phyloP scores from a whole-genome alignment of 192 early-diverging fungal genomes.

The Backusella circina region DNA sequence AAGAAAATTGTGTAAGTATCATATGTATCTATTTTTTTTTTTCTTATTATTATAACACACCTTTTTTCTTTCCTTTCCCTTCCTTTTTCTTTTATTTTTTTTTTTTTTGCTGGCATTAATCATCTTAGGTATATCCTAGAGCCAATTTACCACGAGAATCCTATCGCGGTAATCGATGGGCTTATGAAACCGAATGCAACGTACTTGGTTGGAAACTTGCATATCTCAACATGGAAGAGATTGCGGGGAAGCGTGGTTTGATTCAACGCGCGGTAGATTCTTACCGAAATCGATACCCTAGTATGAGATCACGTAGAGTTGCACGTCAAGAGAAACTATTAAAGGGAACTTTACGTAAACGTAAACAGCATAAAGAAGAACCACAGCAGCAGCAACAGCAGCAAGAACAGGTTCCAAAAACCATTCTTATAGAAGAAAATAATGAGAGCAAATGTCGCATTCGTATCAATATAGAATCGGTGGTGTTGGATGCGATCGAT shows the following conservation, averaged over 20 bases:
- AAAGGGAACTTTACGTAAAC: conserved; percentile 51
- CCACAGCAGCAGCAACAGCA: neutral
- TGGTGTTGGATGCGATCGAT: conserved; percentile 37
- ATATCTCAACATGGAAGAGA: conserved; percentile 64
- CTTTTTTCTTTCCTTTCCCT: neutral
- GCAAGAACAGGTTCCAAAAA: conserved; percentile 12
- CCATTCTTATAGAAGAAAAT: conserved; percentile 12
- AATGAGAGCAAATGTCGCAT: conserved; percentile 30
- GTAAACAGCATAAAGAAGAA: conserved; percentile 17
- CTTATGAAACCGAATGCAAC: conserved; percentile 85
- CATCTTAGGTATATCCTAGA: conserved; percentile 58
- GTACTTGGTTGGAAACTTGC: conserved; percentile 79
- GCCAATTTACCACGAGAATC: conserved; percentile 58
- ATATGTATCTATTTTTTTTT: neutral
- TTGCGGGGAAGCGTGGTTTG: conserved; percentile 72
- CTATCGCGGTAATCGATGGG: conserved; percentile 83
- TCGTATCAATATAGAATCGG: conserved; percentile 45
- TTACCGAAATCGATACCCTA: conserved; percentile 66
- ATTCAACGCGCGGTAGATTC: conserved; percentile 84
- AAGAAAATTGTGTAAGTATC: conserved; percentile 30
- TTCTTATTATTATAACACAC: neutral
- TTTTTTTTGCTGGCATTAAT: neutral
- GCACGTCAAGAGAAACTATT: conserved; percentile 68
- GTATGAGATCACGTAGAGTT: conserved; percentile 69
- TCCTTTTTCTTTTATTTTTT: neutral